Percentiles rank a stretch among this genome's conserved stretches.
phyloP scores from a whole-genome alignment of 2,329 filamentous ascomycete species.

The Phyllosticta ampelicida region DNA sequence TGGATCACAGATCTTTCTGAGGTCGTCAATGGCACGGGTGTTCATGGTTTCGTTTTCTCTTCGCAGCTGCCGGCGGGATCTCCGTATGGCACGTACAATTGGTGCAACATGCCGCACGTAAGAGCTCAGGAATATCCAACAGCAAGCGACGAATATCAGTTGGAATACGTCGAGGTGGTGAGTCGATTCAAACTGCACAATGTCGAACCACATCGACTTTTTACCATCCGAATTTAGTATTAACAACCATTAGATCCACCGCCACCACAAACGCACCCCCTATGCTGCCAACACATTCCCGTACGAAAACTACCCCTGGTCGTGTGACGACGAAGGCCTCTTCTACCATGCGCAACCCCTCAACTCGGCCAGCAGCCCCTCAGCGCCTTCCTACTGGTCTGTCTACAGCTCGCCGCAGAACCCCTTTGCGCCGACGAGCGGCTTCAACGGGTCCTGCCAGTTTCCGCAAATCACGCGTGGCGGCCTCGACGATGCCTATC shows the following conservation, averaged over 20 bases:
- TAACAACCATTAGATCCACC: constrained; percentile 50
- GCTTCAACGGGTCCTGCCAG: constrained; percentile 64
- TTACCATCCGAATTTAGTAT: neutral
- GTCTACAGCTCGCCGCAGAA: constrained; percentile 52
- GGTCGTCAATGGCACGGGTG: constrained; percentile 49
- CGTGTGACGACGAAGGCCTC: constrained; percentile 59
- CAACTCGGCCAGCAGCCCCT: constrained; percentile 32
- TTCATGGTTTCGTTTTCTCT: constrained; percentile 63
- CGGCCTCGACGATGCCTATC: constrained; percentile 63
- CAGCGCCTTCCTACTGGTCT: constrained; percentile 54
- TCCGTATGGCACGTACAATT: constrained; percentile 60
- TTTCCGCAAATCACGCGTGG: constrained; percentile 69
- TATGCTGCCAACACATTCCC: constrained; percentile 71
- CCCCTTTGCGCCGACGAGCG: constrained; percentile 49
- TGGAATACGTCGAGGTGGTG: constrained; percentile 68
- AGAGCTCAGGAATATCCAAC: constrained; percentile 52
- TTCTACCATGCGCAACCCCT: constrained; percentile 58
- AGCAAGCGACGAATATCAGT: constrained; percentile 45
- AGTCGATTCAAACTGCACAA: constrained; percentile 11
- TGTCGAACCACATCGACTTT: too few relatives aligned
- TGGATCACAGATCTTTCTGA: constrained; percentile 51
- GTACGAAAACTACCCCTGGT: constrained; percentile 59
- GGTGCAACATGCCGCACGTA: constrained; percentile 84
- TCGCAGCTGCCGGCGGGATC: constrained; percentile 45
- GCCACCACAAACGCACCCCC: constrained; percentile 76